phyloP scores from a whole-genome alignment of 2,329 filamentous ascomycete species.

The Fusarium drepaniforme region DNA sequence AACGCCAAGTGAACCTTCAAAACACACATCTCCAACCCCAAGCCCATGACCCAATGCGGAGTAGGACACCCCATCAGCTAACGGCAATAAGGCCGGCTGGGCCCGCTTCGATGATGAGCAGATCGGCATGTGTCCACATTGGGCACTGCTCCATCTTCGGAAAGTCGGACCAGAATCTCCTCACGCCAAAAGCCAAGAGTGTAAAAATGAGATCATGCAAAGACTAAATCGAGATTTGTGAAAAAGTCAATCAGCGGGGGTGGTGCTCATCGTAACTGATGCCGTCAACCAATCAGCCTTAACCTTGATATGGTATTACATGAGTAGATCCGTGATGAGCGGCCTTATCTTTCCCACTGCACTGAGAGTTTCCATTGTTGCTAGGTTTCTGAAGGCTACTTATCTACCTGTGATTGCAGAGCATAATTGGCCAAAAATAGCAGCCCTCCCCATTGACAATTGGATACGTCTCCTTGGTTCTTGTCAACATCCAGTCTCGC shows the following conservation, averaged over 20 bases:
- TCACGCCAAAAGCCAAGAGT: not conserved
- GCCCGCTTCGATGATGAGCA: not conserved
- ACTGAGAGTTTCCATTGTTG: not conserved
- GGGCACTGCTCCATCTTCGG: not conserved
- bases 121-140: not conserved
- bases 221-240: not conserved
- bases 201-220: conserved; percentile 1
- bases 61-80: not conserved
- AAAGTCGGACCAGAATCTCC: not conserved
- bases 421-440: not conserved
- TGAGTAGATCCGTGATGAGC: not conserved
- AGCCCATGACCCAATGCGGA: not conserved
- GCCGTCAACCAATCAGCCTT: not conserved
- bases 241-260: not conserved
- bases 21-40: not conserved
- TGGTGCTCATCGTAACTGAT: not conserved
- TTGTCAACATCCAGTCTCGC: not conserved
- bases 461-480: not conserved
- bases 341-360: not conserved
- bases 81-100: not conserved
- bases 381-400: not conserved
- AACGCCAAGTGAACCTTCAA: not conserved
- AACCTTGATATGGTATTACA: not conserved
- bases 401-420: not conserved
- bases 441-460: not conserved